These are phyloP conservation scores for Lagerstroemia speciosa DNA, from an alignment of 345 rosid genomes.

Conservation along the genomic window DNA sequence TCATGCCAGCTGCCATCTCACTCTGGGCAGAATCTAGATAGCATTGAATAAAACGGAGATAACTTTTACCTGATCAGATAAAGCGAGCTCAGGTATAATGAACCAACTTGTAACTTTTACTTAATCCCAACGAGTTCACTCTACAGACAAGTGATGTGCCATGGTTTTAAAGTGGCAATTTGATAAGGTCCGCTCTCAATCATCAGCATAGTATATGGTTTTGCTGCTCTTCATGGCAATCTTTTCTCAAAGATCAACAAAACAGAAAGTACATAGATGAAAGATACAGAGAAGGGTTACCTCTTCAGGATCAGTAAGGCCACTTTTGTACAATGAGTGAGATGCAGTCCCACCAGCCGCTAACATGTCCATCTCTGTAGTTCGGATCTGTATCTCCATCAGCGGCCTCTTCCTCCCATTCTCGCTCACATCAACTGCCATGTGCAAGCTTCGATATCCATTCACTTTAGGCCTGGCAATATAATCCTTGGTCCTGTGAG, in stretches of 20 bases:
- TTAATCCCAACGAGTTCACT: background rate
- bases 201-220: no score
- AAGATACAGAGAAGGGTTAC: constrained; percentile 15
- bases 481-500: constrained; percentile 77
- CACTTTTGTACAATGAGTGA: constrained; percentile 82
- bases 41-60: background rate
- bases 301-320: constrained; percentile 84
- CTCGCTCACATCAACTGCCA: constrained; percentile 88
- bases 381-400: constrained; percentile 91
- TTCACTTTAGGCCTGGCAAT: constrained; percentile 69
- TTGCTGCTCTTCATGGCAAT: background rate
- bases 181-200: background rate
- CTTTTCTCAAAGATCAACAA: background rate
- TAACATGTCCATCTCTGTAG: constrained; percentile 67
- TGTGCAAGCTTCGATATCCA: constrained; percentile 83
- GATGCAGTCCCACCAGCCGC: constrained; percentile 86
- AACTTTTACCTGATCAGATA: background rate
- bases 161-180: background rate
- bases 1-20: no score
- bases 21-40: no score
- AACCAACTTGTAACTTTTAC: background rate
- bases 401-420: constrained; percentile 46
- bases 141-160: background rate
- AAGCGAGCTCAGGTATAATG: background rate
- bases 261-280: background rate